Evolutionary conservation across 2,329 filamentous ascomycete species (phyloP).

Genomic region (Talaromyces piceae): DNA sequence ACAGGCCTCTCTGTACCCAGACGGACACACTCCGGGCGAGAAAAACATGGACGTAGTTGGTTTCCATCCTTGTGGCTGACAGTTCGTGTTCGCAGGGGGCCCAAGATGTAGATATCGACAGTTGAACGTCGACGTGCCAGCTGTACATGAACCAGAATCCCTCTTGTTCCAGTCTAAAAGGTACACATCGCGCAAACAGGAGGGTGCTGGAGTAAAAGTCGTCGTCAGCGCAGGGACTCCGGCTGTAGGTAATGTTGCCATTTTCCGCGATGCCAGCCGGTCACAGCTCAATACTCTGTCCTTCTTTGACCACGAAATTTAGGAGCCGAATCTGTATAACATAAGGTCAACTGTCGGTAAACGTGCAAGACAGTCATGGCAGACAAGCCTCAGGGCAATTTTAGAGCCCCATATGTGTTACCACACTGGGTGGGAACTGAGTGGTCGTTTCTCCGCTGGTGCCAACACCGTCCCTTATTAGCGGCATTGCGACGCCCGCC

Average conservation of each 20-base stretch:
- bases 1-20: not conserved
- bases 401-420: not conserved
- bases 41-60: not conserved
- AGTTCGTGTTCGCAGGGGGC: not conserved
- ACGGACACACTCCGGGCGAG: conserved; percentile 2
- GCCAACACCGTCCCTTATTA: not conserved
- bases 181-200: not conserved
- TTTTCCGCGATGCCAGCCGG: not conserved
- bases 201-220: not conserved
- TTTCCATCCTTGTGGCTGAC: not conserved
- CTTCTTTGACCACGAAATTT: not conserved
- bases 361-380: not conserved
- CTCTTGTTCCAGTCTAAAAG: not conserved
- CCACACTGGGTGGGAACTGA: not conserved
- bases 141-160: not conserved
- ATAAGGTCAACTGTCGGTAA: not conserved
- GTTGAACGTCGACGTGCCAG: not conserved
- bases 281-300: not conserved
- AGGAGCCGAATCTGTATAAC: not conserved
- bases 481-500: not conserved
- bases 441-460: not conserved
- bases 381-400: not conserved
- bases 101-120: not conserved
- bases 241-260: not conserved
- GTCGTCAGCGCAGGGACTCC: not conserved